Evolutionary conservation across 345 rosid species (phyloP), one percentile per base, ranked within the genome.

Genomic region (Gossypium raimondii): DNA sequence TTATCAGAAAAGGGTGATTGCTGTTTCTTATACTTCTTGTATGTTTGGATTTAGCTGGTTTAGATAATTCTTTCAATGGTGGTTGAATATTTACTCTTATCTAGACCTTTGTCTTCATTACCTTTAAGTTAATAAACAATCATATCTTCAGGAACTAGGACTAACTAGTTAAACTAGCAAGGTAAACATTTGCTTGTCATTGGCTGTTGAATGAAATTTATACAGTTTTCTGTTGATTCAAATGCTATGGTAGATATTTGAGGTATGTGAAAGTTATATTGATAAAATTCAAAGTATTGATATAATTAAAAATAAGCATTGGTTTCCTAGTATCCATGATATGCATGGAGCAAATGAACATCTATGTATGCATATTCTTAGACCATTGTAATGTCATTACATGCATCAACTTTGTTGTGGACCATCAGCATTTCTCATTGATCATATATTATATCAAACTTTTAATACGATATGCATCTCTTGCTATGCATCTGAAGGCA

Each of bases 401-500:
- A 70, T 68, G 63, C 51, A 64, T 76, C 67, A 72, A 73, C 45
- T 75, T 67, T 53, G 56, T 55, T 50, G n/a, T 50, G 77, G 78
- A 77, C 77, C 80, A 73, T 63, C 74, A 20, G 10, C 43, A 16
- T 29, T 45, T 75, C 20, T 59, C 72, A 48, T 66, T 13, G 20
- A 24, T 41, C 25, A 63, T 10, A 18, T 24, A 64, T 58, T 61
- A 64, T 65, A 55, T 79, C 59, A 17, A 59, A 51, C 16, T 69
- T 69, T 68, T 67, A 70, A 73, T 78, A 67, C 73, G 78, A 62
- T 78, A 62, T 77, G 74, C 76, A 68, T 67, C 78, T 66, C 73
- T 80, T 60, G 73, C 67, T 51, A 72, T 78, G 38, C 72, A 50
- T 55, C 65, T 20, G 25, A 51, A 58, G 14, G 65, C 81, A 74